phyloP scores from a whole-genome alignment of 768 basidiomycete species.

The Rhizopogon sp. region DNA sequence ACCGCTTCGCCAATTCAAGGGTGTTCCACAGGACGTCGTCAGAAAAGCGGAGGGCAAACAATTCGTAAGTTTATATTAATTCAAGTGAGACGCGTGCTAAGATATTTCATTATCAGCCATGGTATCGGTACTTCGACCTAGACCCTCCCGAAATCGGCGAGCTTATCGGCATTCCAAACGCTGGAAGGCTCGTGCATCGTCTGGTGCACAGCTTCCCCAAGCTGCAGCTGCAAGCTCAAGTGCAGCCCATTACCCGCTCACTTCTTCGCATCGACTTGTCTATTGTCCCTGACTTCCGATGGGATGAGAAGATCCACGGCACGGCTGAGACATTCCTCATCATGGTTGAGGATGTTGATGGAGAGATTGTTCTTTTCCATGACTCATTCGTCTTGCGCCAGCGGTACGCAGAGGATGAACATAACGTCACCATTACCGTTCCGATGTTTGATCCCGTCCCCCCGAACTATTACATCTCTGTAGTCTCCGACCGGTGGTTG shows the following conservation, averaged over 20 bases:
- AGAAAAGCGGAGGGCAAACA: conserved; percentile 95
- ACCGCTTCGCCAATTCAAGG: conserved; percentile 92
- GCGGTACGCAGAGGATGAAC: conserved; percentile 89
- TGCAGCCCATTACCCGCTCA: conserved; percentile 93
- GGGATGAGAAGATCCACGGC: conserved; percentile 95
- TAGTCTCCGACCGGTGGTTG: conserved; percentile 93
- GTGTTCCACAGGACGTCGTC: conserved; percentile 79
- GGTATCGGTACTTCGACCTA: conserved; percentile 96
- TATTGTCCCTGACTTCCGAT: conserved; percentile 96
- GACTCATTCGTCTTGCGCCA: conserved; percentile 91
- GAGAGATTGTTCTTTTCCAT: conserved; percentile 93
- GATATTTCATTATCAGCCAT: conserved; percentile 48
- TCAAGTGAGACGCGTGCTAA: background rate
- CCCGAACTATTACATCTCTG: conserved; percentile 95
- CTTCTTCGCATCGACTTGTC: conserved; percentile 90
- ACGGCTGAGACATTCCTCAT: conserved; percentile 88
- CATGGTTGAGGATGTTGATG: conserved; percentile 94
- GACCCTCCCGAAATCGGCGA: conserved; percentile 92
- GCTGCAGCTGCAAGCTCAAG: conserved; percentile 91
- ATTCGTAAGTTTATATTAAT: conserved; percentile 56
- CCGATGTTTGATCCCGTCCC: conserved; percentile 97
- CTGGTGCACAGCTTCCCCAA: conserved; percentile 97
- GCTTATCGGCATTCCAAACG: conserved; percentile 89
- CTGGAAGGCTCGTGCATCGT: conserved; percentile 86
- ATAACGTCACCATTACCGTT: conserved; percentile 90